Base-by-base conservation (phyloP, 2,329 filamentous ascomycete species). In the Fusarium agapanthi region DNA sequence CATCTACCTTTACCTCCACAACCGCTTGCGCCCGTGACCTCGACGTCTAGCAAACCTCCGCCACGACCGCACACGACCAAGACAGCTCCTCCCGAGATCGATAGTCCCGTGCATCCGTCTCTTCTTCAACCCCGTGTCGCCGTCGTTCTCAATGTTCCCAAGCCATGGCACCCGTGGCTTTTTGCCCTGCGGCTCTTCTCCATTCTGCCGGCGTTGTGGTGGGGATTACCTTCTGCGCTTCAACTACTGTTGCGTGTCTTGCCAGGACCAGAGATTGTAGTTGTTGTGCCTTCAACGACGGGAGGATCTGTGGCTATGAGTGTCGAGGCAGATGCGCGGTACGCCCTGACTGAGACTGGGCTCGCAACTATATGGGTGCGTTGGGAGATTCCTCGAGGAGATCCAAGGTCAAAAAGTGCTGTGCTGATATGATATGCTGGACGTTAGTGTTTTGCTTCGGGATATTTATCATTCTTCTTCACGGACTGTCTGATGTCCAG, bases 401-500 rank as follows among this genome's bases (percentile, higher is more conserved):
- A 56, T 24, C 22, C n/a, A 24, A 24, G 18, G 22, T 8, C 20
- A 37, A 13, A 51, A 62, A 34, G 61, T 50, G 24, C 32, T 60
- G 40, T 60, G 58, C 62, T 75, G 45, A 66, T 65, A 38, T 59
- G 24, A 66, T 62, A 43, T 56, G 28, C 24, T 67, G 53, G 50
- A 43, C 34, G 20, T 12, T 77, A 94, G 92, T 94, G 92, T 83
- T 90, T 89, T 78, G 91, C 92, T 65, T 93, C 92, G 26, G 93
- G 91, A 60, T 94, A 94, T 81, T 87, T 95, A 67, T 92, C 92
- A 56, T 95, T 94, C 81, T 93, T 94, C 84, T 95, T 95, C 80
- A 93, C 92, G 64, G 93, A 95, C 82, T 94, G 92, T 81, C 88
- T 95, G 77, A 95, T 95, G 92, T 94, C 92, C 69, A 86, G 93